Evolutionary conservation across 2,329 filamentous ascomycete genomes (phyloP).

Genomic region (Diplodia mutila): DNA sequence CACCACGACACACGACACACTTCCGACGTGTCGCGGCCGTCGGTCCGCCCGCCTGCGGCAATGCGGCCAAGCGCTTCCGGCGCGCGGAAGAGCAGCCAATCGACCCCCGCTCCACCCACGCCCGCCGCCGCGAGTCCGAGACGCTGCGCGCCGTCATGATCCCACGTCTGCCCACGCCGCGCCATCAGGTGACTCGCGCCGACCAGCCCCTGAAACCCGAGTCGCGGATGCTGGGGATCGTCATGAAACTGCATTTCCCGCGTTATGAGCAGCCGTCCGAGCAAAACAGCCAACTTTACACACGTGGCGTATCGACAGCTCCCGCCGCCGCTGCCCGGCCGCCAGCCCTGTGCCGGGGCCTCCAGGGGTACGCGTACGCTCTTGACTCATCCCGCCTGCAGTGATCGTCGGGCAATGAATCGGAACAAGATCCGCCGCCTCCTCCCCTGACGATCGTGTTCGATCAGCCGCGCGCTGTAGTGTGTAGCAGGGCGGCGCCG

Average conservation of each 20-base stretch:
- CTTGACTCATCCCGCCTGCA: slow-evolving; percentile 3
- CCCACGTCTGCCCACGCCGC: slow-evolving; percentile 20
- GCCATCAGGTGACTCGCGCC: slow-evolving; percentile 3
- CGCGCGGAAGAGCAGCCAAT: slow-evolving; percentile 10
- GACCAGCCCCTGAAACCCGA: slow-evolving; percentile 9
- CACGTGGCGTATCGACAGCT: slow-evolving; percentile 17
- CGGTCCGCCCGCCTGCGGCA: slow-evolving; percentile 1
- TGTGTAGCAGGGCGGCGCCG: not conserved
- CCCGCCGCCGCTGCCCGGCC: not conserved
- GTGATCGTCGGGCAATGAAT: slow-evolving; percentile 18
- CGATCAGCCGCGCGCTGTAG: slow-evolving; percentile 19
- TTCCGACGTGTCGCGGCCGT: not conserved
- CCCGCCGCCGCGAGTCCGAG: not conserved
- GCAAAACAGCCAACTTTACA: slow-evolving; percentile 4
- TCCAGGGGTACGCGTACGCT: slow-evolving; percentile 7
- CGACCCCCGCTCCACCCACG: slow-evolving; percentile 5
- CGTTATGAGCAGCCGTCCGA: not conserved
- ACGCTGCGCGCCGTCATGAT: not conserved
- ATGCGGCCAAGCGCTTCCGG: slow-evolving; percentile 1
- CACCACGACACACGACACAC: slow-evolving; percentile 8
- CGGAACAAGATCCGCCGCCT: slow-evolving; percentile 15
- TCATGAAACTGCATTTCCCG: slow-evolving; percentile 17
- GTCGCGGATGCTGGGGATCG: not conserved
- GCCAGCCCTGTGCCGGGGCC: not conserved
- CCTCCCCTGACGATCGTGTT: slow-evolving; percentile 20